phyloP scores from a whole-genome alignment of 345 rosid species.

The Pistacia vera region DNA sequence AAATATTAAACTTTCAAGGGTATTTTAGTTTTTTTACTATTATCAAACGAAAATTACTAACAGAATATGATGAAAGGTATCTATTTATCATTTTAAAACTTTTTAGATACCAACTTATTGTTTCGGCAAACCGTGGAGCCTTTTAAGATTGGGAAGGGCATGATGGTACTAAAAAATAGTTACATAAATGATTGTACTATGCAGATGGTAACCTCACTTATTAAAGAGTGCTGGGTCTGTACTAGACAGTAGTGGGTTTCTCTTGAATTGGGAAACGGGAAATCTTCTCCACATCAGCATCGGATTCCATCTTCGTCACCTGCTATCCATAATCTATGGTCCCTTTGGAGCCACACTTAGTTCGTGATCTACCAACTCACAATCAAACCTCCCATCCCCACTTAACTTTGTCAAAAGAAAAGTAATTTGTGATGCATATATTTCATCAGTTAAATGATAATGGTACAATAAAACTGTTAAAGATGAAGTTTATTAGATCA shows the following conservation, averaged over 20 bases:
- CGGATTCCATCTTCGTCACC: constrained; percentile 5
- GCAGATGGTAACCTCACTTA: neutral
- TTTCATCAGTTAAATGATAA: too few species aligned
- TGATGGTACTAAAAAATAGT: neutral
- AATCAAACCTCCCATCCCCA: neutral
- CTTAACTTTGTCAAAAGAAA: too few species aligned
- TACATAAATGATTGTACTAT: neutral
- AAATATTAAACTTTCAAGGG: too few species aligned
- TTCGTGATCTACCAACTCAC: neutral
- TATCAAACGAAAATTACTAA: too few species aligned
- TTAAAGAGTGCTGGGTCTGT: neutral
- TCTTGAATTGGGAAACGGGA: constrained; percentile 3
- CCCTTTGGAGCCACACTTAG: neutral
- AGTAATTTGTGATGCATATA: too few species aligned
- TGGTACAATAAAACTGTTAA: too few species aligned
- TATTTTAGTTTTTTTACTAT: too few species aligned
- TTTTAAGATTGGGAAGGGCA: neutral
- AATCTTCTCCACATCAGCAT: neutral
- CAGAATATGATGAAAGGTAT: too few species aligned
- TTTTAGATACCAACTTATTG: too few species aligned
- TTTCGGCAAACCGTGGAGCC: too few species aligned
- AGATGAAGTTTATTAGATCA: too few species aligned
- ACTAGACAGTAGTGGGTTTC: neutral
- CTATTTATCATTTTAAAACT: too few species aligned
- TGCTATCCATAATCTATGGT: neutral